Conservation (phyloP, 768 basidiomycete species). For the Russula emetica region DNA sequence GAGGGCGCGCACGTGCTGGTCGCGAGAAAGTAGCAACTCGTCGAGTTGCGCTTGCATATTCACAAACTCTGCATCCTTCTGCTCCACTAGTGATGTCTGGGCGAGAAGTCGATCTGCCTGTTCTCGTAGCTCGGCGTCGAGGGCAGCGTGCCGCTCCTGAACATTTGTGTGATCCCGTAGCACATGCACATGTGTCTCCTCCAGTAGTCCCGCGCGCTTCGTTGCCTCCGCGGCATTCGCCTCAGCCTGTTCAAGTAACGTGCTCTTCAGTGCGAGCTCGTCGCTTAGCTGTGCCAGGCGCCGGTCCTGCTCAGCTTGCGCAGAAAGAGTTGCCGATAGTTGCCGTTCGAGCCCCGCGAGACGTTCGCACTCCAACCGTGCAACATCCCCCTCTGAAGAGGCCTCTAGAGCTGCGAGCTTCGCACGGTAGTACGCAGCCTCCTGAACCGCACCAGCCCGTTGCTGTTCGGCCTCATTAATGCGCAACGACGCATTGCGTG, state of each 20-base stretch:
- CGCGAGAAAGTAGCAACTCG: conserved; percentile 63
- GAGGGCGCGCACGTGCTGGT: conserved; percentile 82
- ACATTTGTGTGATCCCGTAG: conserved; percentile 65
- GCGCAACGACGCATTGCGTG: conserved; percentile 69
- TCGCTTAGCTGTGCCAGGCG: conserved; percentile 70
- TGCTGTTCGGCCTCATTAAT: conserved; percentile 75
- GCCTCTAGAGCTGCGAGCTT: conserved; percentile 86
- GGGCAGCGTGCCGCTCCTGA: conserved; percentile 52
- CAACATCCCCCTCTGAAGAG: conserved; percentile 56
- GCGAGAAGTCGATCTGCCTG: conserved; percentile 69
- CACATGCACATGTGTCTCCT: conserved; percentile 61
- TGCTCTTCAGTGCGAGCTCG: conserved; percentile 70
- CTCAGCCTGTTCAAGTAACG: conserved; percentile 73
- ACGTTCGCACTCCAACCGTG: conserved; percentile 75
- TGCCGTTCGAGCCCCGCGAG: conserved; percentile 68
- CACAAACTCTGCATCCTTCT: conserved; percentile 73
- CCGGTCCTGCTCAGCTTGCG: conserved; percentile 62
- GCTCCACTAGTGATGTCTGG: conserved; percentile 69
- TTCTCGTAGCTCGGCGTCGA: conserved; percentile 68
- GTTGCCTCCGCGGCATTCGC: conserved; percentile 69
- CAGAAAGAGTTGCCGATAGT: conserved; percentile 55
- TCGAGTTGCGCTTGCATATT: conserved; percentile 63
- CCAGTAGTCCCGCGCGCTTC: conserved; percentile 70
- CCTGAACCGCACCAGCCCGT: conserved; percentile 77
- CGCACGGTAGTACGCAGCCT: conserved; percentile 93